Base-by-base conservation (phyloP, 768 basidiomycete genomes). In the Ramaria sp. region DNA sequence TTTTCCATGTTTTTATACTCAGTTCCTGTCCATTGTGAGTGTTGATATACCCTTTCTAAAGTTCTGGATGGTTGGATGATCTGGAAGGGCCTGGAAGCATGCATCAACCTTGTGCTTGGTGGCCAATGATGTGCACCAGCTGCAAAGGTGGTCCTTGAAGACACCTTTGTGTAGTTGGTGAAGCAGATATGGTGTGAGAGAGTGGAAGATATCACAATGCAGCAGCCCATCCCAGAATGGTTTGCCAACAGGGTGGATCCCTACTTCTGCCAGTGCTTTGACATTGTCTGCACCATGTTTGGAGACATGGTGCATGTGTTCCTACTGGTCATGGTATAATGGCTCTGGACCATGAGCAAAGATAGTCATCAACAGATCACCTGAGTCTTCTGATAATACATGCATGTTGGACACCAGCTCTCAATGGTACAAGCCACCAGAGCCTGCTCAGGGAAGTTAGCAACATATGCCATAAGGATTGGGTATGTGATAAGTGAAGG, bases 131-230 rank as follows among this genome's bases (percentile, higher is more conserved):
- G n/a, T n/a, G n/a, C n/a, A n/a, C n/a, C n/a, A n/a, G n/a, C n/a
- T n/a, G n/a, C n/a, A n/a, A n/a, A n/a, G n/a, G n/a, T n/a, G n/a
- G n/a, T n/a, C n/a, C n/a, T n/a, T n/a, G n/a, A n/a, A n/a, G n/a
- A n/a, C n/a, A 61, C 77, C 77, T 59, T 79, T 73, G 62, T 77
- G 70, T 0, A 79, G 64, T 60, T 78, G 75, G 59, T 80, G 77
- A n/a, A 78, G 70, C 19, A 76, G 46, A 64, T 76, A 65, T n/a
- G 72, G 69, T 1, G 71, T 73, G 31, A 79, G 58, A 19, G 58
- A 66, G 0, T 33, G 0, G 61, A 72, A 75, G 37, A 79, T 78
- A 59, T 78, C 59, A 43, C 63, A 53, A 66, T 39, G 73, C 60
- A 0, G 42, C 47, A n/a, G n/a, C n/a, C n/a, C n/a, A n/a, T n/a